phyloP scores from a whole-genome alignment of 305 asterid species.

The Fraxinus albicans region DNA sequence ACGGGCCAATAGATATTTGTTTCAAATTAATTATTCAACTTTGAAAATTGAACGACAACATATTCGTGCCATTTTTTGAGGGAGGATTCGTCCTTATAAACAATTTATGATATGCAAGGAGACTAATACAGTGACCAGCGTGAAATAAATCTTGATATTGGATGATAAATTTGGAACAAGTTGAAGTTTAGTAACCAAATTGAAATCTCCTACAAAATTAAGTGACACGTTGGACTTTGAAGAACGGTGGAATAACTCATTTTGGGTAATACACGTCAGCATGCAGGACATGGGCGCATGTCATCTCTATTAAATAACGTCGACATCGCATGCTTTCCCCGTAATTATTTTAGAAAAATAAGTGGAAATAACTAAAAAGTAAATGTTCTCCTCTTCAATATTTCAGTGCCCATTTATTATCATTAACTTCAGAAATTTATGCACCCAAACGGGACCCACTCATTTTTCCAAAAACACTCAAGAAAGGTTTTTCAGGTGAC shows the following conservation, averaged over 20 bases:
- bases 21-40: no score
- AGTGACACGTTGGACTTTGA: neutral
- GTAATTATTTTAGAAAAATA: neutral
- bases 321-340: conserved; percentile 15
- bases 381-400: conserved; percentile 9
- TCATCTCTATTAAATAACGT: neutral
- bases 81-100: no score
- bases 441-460: no score
- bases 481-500: no score
- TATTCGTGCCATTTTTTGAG: no score
- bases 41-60: no score
- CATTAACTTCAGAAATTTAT: neutral
- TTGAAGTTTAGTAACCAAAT: neutral
- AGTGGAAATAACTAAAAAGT: neutral
- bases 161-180: no score
- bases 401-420: conserved; percentile 34
- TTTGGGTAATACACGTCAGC: neutral
- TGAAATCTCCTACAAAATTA: neutral
- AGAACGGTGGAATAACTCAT: neutral
- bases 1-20: no score
- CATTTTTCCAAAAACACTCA: no score
- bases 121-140: no score
- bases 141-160: no score
- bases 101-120: no score
- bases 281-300: neutral